Conservation (phyloP, 768 basidiomycete species). For the Gelatoporia subvermispora region DNA sequence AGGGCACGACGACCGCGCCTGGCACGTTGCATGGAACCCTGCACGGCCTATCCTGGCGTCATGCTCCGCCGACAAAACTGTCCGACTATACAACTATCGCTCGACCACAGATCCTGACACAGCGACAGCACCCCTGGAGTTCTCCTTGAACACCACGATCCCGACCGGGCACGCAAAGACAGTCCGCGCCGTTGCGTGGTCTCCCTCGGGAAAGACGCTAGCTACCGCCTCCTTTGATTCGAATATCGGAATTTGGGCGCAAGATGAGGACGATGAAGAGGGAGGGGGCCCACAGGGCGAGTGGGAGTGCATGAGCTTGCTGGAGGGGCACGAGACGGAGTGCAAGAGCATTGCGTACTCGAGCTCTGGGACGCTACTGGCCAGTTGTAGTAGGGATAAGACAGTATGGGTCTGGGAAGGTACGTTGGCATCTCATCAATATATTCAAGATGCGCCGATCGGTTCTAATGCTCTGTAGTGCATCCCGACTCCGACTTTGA, state of each 20-base stretch:
- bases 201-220: constrained; percentile 79
- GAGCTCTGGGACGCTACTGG: constrained; percentile 71
- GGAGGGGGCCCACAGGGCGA: constrained; percentile 17
- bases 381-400: constrained; percentile 94
- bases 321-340: constrained; percentile 96
- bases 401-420: constrained; percentile 99
- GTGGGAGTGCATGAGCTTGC: constrained; percentile 83
- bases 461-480: constrained; percentile 39
- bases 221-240: constrained; percentile 94
- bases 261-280: constrained; percentile 42
- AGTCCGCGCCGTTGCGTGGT: constrained; percentile 82
- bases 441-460: neutral
- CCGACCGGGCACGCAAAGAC: constrained; percentile 85
- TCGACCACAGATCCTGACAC: constrained; percentile 8
- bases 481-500: constrained; percentile 93
- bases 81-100: constrained; percentile 75
- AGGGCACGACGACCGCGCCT: constrained; percentile 83
- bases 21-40: constrained; percentile 90
- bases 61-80: constrained; percentile 91
- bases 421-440: constrained; percentile 28
- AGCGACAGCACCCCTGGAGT: constrained; percentile 26
- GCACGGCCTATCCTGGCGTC: constrained; percentile 77
- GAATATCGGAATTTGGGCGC: constrained; percentile 88
- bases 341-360: constrained; percentile 92
- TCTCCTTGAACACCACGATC: constrained; percentile 60